Conservation (phyloP, 1,284 basidiomycete species). For the Psilocybe mexicana region DNA sequence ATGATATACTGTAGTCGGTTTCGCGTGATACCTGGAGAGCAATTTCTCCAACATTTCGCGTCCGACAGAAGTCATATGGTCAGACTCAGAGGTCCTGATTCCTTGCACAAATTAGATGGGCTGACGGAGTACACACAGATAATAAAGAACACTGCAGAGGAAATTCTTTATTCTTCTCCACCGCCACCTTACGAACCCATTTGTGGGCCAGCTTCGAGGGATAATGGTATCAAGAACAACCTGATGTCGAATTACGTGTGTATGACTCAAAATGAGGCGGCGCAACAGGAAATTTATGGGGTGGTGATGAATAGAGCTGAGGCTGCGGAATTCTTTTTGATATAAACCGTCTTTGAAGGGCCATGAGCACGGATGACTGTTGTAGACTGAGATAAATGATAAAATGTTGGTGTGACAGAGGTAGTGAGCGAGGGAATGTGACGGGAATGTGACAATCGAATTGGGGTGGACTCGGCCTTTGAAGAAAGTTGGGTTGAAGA, state of each 20-base stretch:
- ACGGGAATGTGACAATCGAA: not conserved
- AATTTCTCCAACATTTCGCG: conserved; percentile 62
- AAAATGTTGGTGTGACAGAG: not conserved
- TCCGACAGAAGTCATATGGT: conserved; percentile 84
- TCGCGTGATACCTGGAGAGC: conserved; percentile 52
- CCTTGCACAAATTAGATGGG: not conserved
- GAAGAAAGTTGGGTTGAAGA: not conserved
- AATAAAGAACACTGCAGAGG: not conserved
- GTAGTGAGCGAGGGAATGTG: not conserved
- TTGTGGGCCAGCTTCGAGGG: conserved; percentile 44
- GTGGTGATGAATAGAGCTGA: conserved; percentile 18
- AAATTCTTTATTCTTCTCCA: conserved; percentile 31
- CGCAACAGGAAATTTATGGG: conserved; percentile 39
- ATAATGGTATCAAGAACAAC: conserved; percentile 50
- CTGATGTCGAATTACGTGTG: conserved; percentile 62
- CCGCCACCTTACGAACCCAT: conserved; percentile 58
- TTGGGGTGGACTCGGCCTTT: not conserved
- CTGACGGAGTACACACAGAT: not conserved
- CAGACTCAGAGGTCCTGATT: not conserved
- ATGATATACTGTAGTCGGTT: conserved; percentile 38
- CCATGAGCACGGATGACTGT: not conserved
- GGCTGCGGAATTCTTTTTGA: conserved; percentile 28
- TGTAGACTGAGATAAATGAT: not conserved
- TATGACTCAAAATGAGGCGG: conserved; percentile 39
- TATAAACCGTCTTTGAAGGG: not conserved